Evolutionary conservation across 805 yeast species (phyloP), one percentile per base, ranked within the genome.

Genomic region (Wickerhamomyces subpelliculosus): DNA sequence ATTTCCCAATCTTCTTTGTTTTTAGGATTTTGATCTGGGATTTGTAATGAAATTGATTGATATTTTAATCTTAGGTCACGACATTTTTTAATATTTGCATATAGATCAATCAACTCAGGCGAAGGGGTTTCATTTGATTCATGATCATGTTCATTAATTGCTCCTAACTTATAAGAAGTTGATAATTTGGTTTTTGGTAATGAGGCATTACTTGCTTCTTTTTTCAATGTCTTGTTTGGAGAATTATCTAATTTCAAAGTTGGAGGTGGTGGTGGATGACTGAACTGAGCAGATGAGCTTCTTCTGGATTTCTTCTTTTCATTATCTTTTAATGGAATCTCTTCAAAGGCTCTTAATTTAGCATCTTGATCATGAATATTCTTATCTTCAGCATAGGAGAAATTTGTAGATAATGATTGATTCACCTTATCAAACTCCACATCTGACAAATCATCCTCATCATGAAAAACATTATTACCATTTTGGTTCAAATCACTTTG

Each of bases 1-100:
- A 93, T 79, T 13, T 56, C 56, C 97, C 97, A 93, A 28, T 58
- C 62, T 9, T 67, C 67, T 20, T 51, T 54, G 60, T 94, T 90
- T 56, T 90, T 88, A 2, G 98, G 98, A 60, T 93, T 93, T 49
- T 79, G 83, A 27, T 62, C 56, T 32, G 81, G 83, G 39, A 76
- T 66, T 63, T 93, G 99, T 37, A 75, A 47, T 1, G 97, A 87
- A 10, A 75, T 47, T 3, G 61, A 51, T 60, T 84, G 82, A 58
- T 90, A 93, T 54, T 80, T 83, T 48, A 74, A 78, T 57, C 99
- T 78, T 44, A 85, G 54, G 11, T 73, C 77, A 43, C 90, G 70
- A 55, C 96, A 84, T 28, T 63, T 62, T 41, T 74, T 70, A 26
- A 84, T 78, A 41, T 80, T 75, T 21, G 70, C 57, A 52, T 76